phyloP scores from a whole-genome alignment of 305 asterid genomes.

The Solanum hybrid region DNA sequence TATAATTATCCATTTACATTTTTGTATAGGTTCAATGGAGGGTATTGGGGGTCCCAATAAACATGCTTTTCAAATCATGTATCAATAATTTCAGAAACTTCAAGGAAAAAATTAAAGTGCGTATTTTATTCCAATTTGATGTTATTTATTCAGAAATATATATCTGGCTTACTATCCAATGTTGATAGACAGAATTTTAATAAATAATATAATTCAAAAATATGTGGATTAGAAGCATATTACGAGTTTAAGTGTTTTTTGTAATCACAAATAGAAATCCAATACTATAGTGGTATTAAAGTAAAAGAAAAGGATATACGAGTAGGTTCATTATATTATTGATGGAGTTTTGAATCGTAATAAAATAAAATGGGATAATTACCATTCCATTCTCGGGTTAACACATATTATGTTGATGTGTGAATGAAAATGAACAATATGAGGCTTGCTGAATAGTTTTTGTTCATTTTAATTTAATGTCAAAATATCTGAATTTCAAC shows the following conservation, averaged over 20 bases:
- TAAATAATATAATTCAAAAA: background rate
- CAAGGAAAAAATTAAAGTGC: background rate
- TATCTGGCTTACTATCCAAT: background rate
- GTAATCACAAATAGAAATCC: background rate
- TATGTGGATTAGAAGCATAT: background rate
- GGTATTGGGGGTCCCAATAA: background rate
- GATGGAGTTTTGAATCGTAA: background rate
- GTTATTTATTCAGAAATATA: background rate
- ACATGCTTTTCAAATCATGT: background rate
- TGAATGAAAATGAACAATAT: slow-evolving; percentile 27
- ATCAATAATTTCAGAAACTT: background rate
- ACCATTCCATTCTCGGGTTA: slow-evolving; percentile 24
- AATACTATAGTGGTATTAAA: no score
- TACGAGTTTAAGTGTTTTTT: background rate
- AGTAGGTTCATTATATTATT: background rate
- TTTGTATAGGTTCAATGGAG: background rate
- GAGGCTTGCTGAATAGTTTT: slow-evolving; percentile 12
- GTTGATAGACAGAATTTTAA: background rate
- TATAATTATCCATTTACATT: background rate
- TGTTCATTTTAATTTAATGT: background rate
- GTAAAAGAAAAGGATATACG: background rate
- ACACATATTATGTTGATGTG: background rate
- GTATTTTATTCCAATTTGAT: background rate
- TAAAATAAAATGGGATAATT: background rate
- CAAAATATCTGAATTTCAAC: no score